phyloP scores from a whole-genome alignment of 306 rosid genomes.

The Gastrolobium villosum region DNA sequence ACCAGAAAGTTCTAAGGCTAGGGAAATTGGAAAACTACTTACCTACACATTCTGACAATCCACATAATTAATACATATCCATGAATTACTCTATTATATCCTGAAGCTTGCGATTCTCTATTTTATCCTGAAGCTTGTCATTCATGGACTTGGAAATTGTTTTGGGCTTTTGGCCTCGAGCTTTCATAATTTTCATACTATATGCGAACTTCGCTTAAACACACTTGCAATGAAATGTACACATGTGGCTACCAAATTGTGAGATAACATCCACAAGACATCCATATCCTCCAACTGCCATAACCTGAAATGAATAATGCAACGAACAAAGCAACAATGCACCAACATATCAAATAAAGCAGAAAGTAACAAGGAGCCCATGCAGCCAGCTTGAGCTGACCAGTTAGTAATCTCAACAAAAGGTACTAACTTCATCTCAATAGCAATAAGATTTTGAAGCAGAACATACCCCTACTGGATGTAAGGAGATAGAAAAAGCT shows the following conservation, averaged over 20 bases:
- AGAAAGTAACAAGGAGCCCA: constrained; percentile 31
- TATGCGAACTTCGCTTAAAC: constrained; percentile 32
- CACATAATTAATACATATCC: neutral
- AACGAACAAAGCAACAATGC: neutral
- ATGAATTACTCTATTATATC: neutral
- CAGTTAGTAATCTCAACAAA: constrained; percentile 17
- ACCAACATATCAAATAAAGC: constrained; percentile 36
- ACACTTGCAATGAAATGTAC: constrained; percentile 76
- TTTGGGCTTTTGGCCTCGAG: constrained; percentile 15
- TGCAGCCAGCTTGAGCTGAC: constrained; percentile 40
- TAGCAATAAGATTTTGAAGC: constrained; percentile 6
- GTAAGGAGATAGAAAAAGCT: constrained; percentile 78
- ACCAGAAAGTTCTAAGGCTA: neutral
- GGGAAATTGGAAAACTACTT: neutral
- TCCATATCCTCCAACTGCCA: constrained; percentile 92
- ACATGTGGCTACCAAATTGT: constrained; percentile 94
- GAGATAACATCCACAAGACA: constrained; percentile 91
- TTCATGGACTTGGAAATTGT: neutral
- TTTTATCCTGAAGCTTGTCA: constrained; percentile 17
- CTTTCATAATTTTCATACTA: constrained; percentile 12
- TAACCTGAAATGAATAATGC: constrained; percentile 62
- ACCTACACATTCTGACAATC: neutral
- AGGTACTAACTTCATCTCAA: constrained; percentile 23
- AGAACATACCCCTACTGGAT: constrained; percentile 80
- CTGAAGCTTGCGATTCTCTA: neutral